phyloP scores from a whole-genome alignment of 2,329 filamentous ascomycete species.

The Aspergillus sp. region DNA sequence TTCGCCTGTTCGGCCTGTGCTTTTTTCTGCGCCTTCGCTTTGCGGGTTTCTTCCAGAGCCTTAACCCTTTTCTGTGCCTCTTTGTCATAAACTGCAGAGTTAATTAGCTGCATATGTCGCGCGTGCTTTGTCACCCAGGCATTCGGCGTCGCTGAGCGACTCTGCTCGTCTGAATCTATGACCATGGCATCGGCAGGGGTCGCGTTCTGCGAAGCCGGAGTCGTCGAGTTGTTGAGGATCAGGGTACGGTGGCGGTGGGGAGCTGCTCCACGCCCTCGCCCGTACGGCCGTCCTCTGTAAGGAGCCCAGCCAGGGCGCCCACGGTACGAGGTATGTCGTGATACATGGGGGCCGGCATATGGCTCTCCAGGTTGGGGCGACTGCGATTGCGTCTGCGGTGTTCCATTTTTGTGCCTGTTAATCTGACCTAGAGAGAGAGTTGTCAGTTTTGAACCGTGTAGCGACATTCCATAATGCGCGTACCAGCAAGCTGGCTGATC shows the following conservation, averaged over 20 bases:
- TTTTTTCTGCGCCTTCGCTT: conserved; percentile 53
- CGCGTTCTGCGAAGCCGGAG: conserved; percentile 22
- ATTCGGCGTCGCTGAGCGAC: conserved; percentile 30
- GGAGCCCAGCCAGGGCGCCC: conserved; percentile 42
- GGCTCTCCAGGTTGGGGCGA: conserved; percentile 23
- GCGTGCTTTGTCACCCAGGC: conserved; percentile 72
- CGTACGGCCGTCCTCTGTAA: conserved; percentile 43
- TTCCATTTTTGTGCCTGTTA: conserved; percentile 71
- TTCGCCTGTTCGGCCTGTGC: conserved; percentile 52
- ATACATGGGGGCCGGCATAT: conserved; percentile 23
- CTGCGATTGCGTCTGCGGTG: conserved; percentile 20
- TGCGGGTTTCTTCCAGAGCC: conserved; percentile 69
- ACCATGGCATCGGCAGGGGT: conserved; percentile 26
- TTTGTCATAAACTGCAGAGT: conserved; percentile 74
- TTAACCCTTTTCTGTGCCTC: conserved; percentile 66
- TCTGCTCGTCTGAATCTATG: conserved; percentile 31
- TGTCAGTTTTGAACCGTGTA: conserved; percentile 11
- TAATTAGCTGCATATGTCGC: conserved; percentile 80
- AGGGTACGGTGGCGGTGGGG: conserved; percentile 60
- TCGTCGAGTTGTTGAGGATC: conserved; percentile 57
- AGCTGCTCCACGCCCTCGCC: conserved; percentile 35
- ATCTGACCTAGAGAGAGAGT: conserved; percentile 63
- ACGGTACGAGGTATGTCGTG: conserved; percentile 30
- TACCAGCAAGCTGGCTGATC: conserved; percentile 59
- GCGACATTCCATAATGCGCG: conserved; percentile 30